These are phyloP conservation scores for Proliferodiscus dingleyae DNA, from an alignment of 2,329 filamentous ascomycete species.

Conservation along the genomic window DNA sequence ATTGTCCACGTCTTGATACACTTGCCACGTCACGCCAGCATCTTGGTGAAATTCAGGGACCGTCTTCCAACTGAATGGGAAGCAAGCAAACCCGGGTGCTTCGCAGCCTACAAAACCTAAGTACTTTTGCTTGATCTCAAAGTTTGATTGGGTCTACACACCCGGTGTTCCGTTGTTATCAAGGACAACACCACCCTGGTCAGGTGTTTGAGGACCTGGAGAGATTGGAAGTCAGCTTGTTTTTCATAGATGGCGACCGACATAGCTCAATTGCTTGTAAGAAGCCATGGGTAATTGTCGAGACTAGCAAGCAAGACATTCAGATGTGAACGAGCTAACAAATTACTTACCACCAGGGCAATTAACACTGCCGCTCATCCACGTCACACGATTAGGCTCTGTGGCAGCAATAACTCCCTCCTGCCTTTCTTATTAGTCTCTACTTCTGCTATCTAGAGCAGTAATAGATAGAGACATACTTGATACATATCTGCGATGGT, in stretches of 20 bases:
- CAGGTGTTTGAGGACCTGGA: conserved; percentile 45
- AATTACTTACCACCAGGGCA: conserved; percentile 35
- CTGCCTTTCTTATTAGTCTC: conserved; percentile 15
- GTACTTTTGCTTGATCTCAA: background rate
- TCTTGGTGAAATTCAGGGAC: conserved; percentile 39
- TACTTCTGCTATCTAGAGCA: conserved; percentile 36
- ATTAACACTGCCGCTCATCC: conserved; percentile 48
- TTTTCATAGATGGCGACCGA: conserved; percentile 53
- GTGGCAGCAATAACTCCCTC: conserved; percentile 48
- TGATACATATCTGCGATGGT: conserved; percentile 52
- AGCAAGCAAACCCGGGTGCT: conserved; percentile 35
- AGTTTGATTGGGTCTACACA: conserved; percentile 26
- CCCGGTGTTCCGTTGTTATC: conserved; percentile 41
- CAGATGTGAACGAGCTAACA: background rate
- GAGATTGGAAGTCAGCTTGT: conserved; percentile 45
- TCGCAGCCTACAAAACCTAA: conserved; percentile 3
- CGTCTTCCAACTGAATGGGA: conserved; percentile 44
- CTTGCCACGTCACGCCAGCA: conserved; percentile 41
- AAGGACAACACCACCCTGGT: conserved; percentile 23
- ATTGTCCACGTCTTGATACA: conserved; percentile 41
- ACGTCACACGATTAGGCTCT: conserved; percentile 47
- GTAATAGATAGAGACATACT: conserved; percentile 32
- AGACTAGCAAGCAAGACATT: background rate
- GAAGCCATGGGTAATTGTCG: background rate
- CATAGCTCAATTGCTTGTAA: conserved; percentile 42